phyloP scores from a whole-genome alignment of 2,329 filamentous ascomycete genomes.

The Alternaria consortialis region DNA sequence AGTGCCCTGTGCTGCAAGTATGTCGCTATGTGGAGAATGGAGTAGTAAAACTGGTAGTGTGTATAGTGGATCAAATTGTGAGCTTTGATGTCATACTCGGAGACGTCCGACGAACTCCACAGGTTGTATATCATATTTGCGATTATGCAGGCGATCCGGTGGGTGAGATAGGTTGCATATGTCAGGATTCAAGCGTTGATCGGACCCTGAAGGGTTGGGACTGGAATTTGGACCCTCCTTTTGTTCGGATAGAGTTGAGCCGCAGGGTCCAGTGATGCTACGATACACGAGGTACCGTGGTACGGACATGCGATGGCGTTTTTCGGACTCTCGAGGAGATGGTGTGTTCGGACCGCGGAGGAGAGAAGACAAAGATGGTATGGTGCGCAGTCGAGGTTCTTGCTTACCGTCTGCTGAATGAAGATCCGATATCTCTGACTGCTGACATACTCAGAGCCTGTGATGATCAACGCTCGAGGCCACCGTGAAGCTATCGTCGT shows the following conservation, averaged over 20 bases:
- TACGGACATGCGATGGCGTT: constrained; percentile 2
- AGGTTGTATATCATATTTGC: background rate
- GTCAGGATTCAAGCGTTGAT: constrained; percentile 1
- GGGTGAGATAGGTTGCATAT: background rate
- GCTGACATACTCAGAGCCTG: background rate
- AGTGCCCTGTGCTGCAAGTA: constrained; percentile 4
- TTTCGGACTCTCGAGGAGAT: background rate
- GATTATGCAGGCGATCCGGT: background rate
- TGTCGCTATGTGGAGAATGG: constrained; percentile 15
- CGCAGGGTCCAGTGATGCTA: constrained; percentile 10
- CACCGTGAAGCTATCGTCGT: background rate
- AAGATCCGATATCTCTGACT: background rate
- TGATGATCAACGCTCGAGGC: background rate
- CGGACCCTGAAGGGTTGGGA: constrained; percentile 9
- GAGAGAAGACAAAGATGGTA: background rate
- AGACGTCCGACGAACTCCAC: constrained; percentile 3
- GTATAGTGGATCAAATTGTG: background rate
- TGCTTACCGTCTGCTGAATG: background rate
- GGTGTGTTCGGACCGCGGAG: constrained; percentile 8
- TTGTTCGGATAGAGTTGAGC: constrained; percentile 11
- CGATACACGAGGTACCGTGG: constrained; percentile 1
- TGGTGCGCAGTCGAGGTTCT: background rate
- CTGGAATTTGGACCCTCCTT: background rate
- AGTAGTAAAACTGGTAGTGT: constrained; percentile 9
- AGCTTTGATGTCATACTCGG: constrained; percentile 14